Evolutionary conservation across 148 eudicot genomes (phyloP), one percentile per base, ranked within the genome.

Genomic region (Vaccinium corymbosum): DNA sequence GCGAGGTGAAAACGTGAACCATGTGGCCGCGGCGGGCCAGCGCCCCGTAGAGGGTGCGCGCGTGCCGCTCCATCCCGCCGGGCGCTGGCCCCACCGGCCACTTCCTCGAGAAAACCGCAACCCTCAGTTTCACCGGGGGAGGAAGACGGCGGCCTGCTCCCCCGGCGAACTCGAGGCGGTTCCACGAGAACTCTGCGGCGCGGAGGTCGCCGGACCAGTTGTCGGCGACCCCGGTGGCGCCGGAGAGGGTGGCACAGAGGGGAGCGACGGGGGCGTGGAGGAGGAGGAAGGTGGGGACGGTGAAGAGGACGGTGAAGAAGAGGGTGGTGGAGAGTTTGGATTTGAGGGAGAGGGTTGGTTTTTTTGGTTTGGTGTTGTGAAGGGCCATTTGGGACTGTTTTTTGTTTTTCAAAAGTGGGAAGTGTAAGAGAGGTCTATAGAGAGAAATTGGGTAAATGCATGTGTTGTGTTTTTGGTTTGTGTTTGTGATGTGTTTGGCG

Each of bases 51-150:
- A 95, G 94, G 0, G 94, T 92, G 77, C 87, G 88, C 0, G 98
- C 98, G 50, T 95, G 98, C 0, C 98, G 97, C 80, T 95, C 98
- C 98, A 95, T 95, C 3, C 98, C 98, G 1, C 98, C 98, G 0
- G 98, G 98, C 14, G 79, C 82, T 20, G 94, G 78, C 35, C 91
- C 87, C 0, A 87, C 87, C 0, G 98, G 98, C 98, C 98, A 94
- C 81, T 92, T 94, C 29, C 94, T 80, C 0, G 96, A 90, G 74
- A 94, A 94, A 13, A 93, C 98, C 0, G 98, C 98, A n/a, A 94
- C 80, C 25, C 89, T 92, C 13, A 94, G 89, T 1, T 80, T 76
- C 15, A 12, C 57, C 1, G 81, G 80, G 2, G 93, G 88, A 4
- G 89, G 92, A 35, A 35, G 38, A 3, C 38, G 38, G 2, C 38